phyloP scores from a whole-genome alignment of 805 yeast genomes.

The Torulaspora maleeae region DNA sequence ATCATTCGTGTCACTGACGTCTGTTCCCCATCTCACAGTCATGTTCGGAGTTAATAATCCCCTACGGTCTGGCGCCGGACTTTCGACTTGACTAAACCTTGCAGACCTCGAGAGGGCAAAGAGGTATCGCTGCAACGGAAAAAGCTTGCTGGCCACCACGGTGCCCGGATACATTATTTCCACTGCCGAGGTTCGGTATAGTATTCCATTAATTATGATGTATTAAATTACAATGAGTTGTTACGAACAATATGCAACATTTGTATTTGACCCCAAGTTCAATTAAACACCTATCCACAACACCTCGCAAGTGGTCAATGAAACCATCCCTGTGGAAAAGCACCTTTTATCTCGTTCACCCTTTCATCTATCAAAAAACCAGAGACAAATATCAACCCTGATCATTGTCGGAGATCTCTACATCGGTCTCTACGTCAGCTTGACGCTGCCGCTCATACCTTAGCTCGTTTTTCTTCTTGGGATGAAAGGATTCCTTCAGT shows the following conservation, averaged over 20 bases:
- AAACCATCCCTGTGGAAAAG: neutral
- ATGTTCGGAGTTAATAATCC: neutral
- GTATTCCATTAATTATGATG: slow-evolving; percentile 1
- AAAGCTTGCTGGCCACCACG: too few relatives aligned
- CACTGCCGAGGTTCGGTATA: neutral
- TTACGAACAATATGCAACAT: slow-evolving; percentile 3
- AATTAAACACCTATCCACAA: neutral
- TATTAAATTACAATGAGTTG: slow-evolving; percentile 4
- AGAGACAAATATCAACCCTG: neutral
- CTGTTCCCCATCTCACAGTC: neutral
- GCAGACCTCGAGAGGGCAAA: too few relatives aligned
- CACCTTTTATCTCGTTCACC: neutral
- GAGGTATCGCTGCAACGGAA: too few relatives aligned
- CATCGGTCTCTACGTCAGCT: slow-evolving; percentile 28
- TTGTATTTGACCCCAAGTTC: neutral
- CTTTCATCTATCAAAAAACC: neutral
- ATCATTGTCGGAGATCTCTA: slow-evolving; percentile 16
- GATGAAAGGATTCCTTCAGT: slow-evolving; percentile 10
- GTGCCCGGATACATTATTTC: too few relatives aligned
- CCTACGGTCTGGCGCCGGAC: neutral
- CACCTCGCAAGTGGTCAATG: neutral
- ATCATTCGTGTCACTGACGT: neutral
- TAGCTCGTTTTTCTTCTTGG: slow-evolving; percentile 3
- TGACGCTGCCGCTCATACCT: slow-evolving; percentile 15
- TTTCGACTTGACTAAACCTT: too few relatives aligned